phyloP scores from a whole-genome alignment of 73 alveolate genomes.

The Paramecium octaurelia region DNA sequence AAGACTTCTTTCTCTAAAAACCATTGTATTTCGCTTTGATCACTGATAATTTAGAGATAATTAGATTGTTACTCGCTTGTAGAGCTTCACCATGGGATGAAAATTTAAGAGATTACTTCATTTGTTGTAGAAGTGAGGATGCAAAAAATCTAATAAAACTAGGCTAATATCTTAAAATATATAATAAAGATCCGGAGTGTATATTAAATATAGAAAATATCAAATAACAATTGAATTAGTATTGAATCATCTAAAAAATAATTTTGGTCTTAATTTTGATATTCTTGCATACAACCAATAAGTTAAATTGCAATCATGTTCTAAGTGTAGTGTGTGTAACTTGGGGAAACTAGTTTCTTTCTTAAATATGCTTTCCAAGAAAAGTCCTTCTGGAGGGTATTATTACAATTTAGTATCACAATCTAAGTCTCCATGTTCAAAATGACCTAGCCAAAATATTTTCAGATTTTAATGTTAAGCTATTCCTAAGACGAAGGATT shows the following conservation, averaged over 20 bases:
- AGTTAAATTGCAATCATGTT: constrained; percentile 53
- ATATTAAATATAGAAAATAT: neutral
- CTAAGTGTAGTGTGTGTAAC: constrained; percentile 30
- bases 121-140: neutral
- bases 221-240: neutral
- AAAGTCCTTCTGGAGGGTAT: constrained; percentile 60
- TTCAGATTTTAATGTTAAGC: constrained; percentile 41
- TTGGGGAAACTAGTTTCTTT: constrained; percentile 28
- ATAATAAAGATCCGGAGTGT: constrained; percentile 2
- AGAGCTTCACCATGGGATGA: constrained; percentile 38
- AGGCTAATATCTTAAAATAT: neutral
- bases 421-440: constrained; percentile 57
- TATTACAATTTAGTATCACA: constrained; percentile 44
- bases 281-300: constrained; percentile 58
- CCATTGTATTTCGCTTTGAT: constrained; percentile 23
- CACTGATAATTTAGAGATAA: neutral
- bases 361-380: constrained; percentile 46
- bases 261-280: constrained; percentile 50
- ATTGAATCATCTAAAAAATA: constrained; percentile 33
- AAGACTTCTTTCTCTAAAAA: neutral
- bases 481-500: neutral
- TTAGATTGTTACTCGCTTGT: neutral
- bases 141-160: neutral
- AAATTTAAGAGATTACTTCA: neutral
- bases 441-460: constrained; percentile 54